Percentiles rank a stretch among this genome's conserved stretches.
phyloP scores from a whole-genome alignment of 1,139 yeast genomes.

The Hyphopichia khmerensis region DNA sequence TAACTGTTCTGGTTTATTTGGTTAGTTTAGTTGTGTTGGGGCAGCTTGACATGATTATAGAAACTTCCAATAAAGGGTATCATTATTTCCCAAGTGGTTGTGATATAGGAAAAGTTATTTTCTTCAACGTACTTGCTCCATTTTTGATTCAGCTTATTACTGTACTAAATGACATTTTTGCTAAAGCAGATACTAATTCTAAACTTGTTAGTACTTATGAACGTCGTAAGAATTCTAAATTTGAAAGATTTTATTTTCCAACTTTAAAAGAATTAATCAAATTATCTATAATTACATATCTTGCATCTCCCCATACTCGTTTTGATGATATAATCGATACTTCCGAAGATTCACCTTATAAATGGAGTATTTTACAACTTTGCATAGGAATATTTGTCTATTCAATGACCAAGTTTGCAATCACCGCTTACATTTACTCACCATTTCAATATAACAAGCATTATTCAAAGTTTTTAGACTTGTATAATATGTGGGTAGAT shows the following conservation, averaged over 20 bases:
- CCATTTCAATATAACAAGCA: constrained; percentile 9
- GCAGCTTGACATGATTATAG: neutral
- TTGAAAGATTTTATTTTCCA: constrained; percentile 14
- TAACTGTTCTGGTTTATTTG: neutral
- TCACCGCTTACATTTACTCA: constrained; percentile 4
- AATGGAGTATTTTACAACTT: constrained; percentile 9
- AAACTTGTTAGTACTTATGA: neutral
- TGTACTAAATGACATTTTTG: neutral
- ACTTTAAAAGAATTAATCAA: constrained; percentile 11
- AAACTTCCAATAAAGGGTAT: neutral
- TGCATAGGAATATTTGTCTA: constrained; percentile 10
- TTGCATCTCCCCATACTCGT: constrained; percentile 3
- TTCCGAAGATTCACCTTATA: constrained; percentile 1
- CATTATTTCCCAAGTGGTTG: neutral
- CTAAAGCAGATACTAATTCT: neutral
- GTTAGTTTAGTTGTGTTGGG: neutral
- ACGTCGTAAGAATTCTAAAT: constrained; percentile 4
- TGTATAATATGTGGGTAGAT: constrained; percentile 15
- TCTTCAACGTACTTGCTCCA: constrained; percentile 1
- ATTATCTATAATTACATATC: constrained; percentile 8
- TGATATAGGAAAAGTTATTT: constrained; percentile 1
- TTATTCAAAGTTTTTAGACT: constrained; percentile 12
- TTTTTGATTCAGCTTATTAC: neutral
- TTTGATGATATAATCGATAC: neutral
- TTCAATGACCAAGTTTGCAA: constrained; percentile 6